Conservation (phyloP, 768 basidiomycete species). For the Peribolospora kevripleyi region DNA sequence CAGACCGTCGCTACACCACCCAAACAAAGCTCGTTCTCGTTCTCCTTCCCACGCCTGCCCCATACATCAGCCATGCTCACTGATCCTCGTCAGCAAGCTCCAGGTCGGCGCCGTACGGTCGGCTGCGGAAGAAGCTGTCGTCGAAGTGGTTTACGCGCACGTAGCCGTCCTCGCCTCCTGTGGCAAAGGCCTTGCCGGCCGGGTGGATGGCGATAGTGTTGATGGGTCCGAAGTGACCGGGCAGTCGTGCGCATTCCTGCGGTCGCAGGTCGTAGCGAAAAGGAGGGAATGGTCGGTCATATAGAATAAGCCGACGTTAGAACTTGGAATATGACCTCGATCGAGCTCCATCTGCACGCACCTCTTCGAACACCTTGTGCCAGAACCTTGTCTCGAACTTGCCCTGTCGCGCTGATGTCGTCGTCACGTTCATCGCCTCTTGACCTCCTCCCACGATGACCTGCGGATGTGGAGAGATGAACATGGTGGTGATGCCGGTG, state of each 20-base stretch:
- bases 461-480: constrained; percentile 21
- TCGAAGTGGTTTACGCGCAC: constrained; percentile 80
- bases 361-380: constrained; percentile 31
- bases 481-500: neutral
- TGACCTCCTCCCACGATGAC: constrained; percentile 87
- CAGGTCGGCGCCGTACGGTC: too few relatives aligned
- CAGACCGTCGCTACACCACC: too few relatives aligned
- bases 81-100: too few relatives aligned
- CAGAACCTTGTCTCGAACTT: constrained; percentile 97
- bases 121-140: constrained; percentile 55
- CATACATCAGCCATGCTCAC: too few relatives aligned
- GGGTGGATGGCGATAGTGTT: constrained; percentile 78
- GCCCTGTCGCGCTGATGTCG: constrained; percentile 73
- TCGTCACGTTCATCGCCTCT: constrained; percentile 92
- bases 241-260: neutral
- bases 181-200: constrained; percentile 62
- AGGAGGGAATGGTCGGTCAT: constrained; percentile 1
- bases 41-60: too few relatives aligned
- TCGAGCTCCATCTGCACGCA: constrained; percentile 58
- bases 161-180: constrained; percentile 86
- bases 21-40: too few relatives aligned
- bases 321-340: constrained; percentile 30
- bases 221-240: constrained; percentile 10
- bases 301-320: neutral
- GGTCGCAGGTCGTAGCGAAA: constrained; percentile 5